Conservation (phyloP, 1,139 yeast genomes). For the Lodderomyces oxycetoniae region DNA sequence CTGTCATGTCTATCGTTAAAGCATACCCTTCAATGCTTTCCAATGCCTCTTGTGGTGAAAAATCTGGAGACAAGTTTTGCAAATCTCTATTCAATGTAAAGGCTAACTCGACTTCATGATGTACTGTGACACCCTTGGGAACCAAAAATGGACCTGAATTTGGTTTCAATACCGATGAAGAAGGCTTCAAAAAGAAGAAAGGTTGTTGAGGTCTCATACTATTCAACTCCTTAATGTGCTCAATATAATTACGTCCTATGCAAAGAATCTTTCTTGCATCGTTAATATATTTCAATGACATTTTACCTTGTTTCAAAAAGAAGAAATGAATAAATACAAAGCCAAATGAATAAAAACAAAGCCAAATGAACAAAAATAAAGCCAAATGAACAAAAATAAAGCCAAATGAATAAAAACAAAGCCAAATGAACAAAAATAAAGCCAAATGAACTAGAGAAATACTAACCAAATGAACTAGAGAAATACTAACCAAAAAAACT, state of each 20-base stretch:
- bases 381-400: too few relatives aligned
- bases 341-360: too few relatives aligned
- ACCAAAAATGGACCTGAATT: constrained; percentile 71
- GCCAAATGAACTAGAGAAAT: too few relatives aligned
- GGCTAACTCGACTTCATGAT: constrained; percentile 92
- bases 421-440: too few relatives aligned
- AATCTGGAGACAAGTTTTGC: constrained; percentile 55
- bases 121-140: constrained; percentile 78
- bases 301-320: too few relatives aligned
- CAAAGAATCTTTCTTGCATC: constrained; percentile 80
- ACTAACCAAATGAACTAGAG: too few relatives aligned
- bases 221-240: constrained; percentile 86
- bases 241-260: constrained; percentile 94
- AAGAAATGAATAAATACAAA: too few relatives aligned
- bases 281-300: constrained; percentile 58
- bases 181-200: constrained; percentile 86
- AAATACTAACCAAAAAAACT: too few relatives aligned
- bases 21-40: constrained; percentile 83
- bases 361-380: too few relatives aligned
- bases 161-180: constrained; percentile 59
- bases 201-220: constrained; percentile 79
- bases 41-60: constrained; percentile 63
- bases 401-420: too few relatives aligned
- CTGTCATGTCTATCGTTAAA: constrained; percentile 88
- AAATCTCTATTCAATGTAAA: constrained; percentile 63